Conservation (phyloP, 2,329 filamentous ascomycete genomes). For the Curvularia spicifera region DNA sequence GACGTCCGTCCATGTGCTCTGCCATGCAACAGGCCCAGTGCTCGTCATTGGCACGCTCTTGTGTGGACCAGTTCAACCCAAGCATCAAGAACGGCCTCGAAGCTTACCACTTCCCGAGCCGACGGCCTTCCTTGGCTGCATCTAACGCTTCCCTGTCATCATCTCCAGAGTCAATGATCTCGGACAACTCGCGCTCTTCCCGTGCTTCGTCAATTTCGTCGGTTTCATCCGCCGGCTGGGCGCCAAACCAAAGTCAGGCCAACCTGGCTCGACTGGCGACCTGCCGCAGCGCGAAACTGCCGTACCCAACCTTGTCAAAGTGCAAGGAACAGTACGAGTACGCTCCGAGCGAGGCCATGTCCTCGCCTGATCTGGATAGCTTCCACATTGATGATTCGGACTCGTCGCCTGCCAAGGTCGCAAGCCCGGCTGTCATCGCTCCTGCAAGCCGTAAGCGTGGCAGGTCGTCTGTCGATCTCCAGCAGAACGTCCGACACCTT, state of each 20-base stretch:
- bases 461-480: conserved; percentile 66
- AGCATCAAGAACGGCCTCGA: conserved; percentile 52
- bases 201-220: conserved; percentile 63
- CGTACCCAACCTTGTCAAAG: conserved; percentile 48
- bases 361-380: conserved; percentile 49
- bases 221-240: conserved; percentile 58
- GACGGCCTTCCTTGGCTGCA: conserved; percentile 57
- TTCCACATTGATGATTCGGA: conserved; percentile 60
- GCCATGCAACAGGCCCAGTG: conserved; percentile 65
- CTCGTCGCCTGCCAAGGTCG: conserved; percentile 34
- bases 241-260: conserved; percentile 59
- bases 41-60: conserved; percentile 61
- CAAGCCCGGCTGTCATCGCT: conserved; percentile 34
- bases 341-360: conserved; percentile 45
- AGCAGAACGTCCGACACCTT: conserved; percentile 72
- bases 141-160: conserved; percentile 60
- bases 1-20: conserved; percentile 63
- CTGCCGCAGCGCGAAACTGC: conserved; percentile 57
- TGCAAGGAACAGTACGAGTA: conserved; percentile 47
- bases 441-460: conserved; percentile 62
- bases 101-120: conserved; percentile 54
- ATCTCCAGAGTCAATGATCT: conserved; percentile 69
- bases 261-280: conserved; percentile 60
- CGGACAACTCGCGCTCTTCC: conserved; percentile 64
- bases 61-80: conserved; percentile 58